Conservation (phyloP, 805 yeast species). For the Saccharomycopsis fermentans region DNA sequence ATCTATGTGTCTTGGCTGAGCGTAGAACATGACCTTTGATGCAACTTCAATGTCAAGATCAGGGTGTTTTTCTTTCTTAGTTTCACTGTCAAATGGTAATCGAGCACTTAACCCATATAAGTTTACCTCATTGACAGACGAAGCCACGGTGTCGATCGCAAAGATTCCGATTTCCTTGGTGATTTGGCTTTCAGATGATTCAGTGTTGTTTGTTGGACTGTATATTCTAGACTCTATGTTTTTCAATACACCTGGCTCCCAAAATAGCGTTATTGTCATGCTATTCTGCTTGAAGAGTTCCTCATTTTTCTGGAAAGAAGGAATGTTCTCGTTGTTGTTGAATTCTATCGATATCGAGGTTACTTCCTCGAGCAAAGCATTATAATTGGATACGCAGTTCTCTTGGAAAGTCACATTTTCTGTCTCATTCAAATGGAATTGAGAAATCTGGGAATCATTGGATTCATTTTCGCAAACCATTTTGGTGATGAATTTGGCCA, state of each 20-base stretch:
- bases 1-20: slow-evolving; percentile 14
- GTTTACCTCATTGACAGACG: slow-evolving; percentile 12
- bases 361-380: neutral
- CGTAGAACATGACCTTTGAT: slow-evolving; percentile 15
- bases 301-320: neutral
- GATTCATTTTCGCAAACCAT: neutral
- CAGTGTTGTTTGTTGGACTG: neutral
- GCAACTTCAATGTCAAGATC: slow-evolving; percentile 16
- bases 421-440: neutral
- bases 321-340: slow-evolving; percentile 3
- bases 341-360: slow-evolving; percentile 15
- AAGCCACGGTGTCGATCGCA: slow-evolving; percentile 10
- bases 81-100: slow-evolving; percentile 8
- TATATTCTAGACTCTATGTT: slow-evolving; percentile 3
- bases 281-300: neutral
- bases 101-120: slow-evolving; percentile 15
- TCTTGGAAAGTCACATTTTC: neutral
- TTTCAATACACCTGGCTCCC: slow-evolving; percentile 10
- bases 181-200: neutral
- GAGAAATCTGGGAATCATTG: neutral
- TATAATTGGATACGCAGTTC: slow-evolving; percentile 7
- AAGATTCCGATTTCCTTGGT: slow-evolving; percentile 15
- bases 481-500: slow-evolving; percentile 1
- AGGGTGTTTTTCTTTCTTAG: neutral
- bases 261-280: slow-evolving; percentile 7